phyloP scores from a whole-genome alignment of 1,284 basidiomycete species.

The Cryptococcus wingfieldii region DNA sequence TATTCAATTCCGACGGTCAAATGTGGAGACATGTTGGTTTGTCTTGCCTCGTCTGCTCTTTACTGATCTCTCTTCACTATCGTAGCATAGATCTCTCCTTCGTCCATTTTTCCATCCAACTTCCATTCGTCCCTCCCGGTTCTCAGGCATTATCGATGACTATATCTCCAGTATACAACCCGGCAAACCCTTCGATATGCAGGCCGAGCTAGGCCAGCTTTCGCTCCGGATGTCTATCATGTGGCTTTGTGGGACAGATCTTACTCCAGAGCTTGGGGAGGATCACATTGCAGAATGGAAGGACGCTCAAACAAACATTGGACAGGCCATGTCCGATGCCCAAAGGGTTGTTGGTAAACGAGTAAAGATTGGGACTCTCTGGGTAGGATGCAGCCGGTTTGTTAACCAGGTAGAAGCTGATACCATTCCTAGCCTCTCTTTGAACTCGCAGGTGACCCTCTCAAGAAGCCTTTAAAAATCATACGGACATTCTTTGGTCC shows the following conservation, averaged over 20 bases:
- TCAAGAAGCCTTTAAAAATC: slow-evolving; percentile 27
- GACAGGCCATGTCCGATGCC: slow-evolving; percentile 26
- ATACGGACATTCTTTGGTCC: slow-evolving; percentile 32
- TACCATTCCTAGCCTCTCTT: slow-evolving; percentile 26
- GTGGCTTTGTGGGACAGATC: slow-evolving; percentile 32
- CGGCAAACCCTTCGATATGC: slow-evolving; percentile 26
- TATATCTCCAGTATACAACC: slow-evolving; percentile 7
- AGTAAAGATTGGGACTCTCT: slow-evolving; percentile 38
- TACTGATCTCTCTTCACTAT: not conserved
- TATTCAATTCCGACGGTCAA: slow-evolving; percentile 48
- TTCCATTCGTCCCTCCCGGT: slow-evolving; percentile 16
- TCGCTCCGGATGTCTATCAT: slow-evolving; percentile 29
- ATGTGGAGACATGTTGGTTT: slow-evolving; percentile 36
- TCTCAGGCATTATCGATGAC: slow-evolving; percentile 10
- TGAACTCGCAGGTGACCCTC: slow-evolving; percentile 26
- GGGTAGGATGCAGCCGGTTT: slow-evolving; percentile 23
- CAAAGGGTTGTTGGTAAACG: slow-evolving; percentile 29
- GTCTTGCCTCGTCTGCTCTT: not conserved
- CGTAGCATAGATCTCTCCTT: slow-evolving; percentile 40
- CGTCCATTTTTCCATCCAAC: slow-evolving; percentile 45
- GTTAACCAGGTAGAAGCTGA: not conserved
- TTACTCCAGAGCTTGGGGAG: not conserved
- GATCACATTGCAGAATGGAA: slow-evolving; percentile 13
- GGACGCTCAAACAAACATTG: slow-evolving; percentile 16
- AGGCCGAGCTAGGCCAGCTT: slow-evolving; percentile 21